Evolutionary conservation across 1,284 basidiomycete genomes (phyloP).

Genomic region (Sanghuangporus weigelae): DNA sequence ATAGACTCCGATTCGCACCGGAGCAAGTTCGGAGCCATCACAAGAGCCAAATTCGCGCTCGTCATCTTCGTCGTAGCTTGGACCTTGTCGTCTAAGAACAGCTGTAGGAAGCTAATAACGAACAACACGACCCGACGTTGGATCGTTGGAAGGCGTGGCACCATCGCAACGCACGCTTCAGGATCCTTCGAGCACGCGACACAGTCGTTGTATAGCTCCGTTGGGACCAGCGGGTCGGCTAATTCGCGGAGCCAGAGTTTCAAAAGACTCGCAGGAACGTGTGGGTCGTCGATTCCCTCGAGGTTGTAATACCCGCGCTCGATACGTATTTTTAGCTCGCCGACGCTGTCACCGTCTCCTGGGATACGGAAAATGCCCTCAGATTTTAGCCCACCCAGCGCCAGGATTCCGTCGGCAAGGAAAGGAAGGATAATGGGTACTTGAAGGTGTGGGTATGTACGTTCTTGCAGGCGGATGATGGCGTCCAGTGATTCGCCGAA

Average conservation of each 20-base stretch:
- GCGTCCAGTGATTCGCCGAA: slow-evolving; percentile 86
- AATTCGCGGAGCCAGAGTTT: slow-evolving; percentile 92
- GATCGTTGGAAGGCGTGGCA: slow-evolving; percentile 73
- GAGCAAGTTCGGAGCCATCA: slow-evolving; percentile 86
- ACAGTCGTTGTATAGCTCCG: slow-evolving; percentile 85
- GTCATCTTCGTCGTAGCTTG: slow-evolving; percentile 83
- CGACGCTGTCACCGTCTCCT: slow-evolving; percentile 81
- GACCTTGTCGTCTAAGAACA: slow-evolving; percentile 76
- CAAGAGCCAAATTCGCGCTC: slow-evolving; percentile 67
- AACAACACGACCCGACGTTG: slow-evolving; percentile 83
- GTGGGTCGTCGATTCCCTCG: slow-evolving; percentile 81
- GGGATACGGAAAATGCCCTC: slow-evolving; percentile 91
- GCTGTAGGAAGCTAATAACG: slow-evolving; percentile 83
- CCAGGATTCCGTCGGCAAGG: slow-evolving; percentile 85
- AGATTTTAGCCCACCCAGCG: slow-evolving; percentile 74
- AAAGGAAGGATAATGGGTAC: slow-evolving; percentile 91
- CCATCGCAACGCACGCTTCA: slow-evolving; percentile 65
- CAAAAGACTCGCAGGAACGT: slow-evolving; percentile 81
- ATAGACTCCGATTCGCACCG: slow-evolving; percentile 80
- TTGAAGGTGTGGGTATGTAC: slow-evolving; percentile 77
- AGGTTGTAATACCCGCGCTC: slow-evolving; percentile 88
- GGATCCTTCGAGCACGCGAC: slow-evolving; percentile 64
- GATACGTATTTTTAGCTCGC: slow-evolving; percentile 80
- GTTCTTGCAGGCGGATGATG: slow-evolving; percentile 77
- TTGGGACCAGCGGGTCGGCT: slow-evolving; percentile 81